Percentiles rank a stretch among this genome's conserved stretches.
Conservation (phyloP, 345 rosid species). For the Microcos paniculata region DNA sequence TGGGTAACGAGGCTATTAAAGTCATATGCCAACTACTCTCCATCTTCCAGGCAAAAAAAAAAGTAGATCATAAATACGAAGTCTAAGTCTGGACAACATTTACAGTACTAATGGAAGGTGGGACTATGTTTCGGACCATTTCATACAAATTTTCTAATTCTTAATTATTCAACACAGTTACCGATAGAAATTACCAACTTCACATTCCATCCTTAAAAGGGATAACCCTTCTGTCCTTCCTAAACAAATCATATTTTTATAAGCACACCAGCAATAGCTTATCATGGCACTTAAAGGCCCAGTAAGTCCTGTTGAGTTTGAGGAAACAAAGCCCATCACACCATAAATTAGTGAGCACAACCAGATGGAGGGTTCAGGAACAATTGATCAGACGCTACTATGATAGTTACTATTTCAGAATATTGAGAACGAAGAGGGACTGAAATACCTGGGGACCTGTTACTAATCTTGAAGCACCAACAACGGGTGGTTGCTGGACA, state of each 20-base stretch:
- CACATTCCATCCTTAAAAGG: neutral
- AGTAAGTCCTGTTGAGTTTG: neutral
- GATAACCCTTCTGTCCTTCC: neutral
- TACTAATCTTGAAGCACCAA: conserved; percentile 58
- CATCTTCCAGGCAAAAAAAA: neutral
- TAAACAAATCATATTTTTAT: neutral
- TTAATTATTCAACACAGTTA: neutral
- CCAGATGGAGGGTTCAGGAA: neutral
- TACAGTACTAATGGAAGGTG: neutral
- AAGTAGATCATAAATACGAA: neutral
- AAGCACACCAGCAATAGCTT: neutral
- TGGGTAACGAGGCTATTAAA: neutral
- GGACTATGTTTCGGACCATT: neutral
- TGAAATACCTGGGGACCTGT: conserved; percentile 83
- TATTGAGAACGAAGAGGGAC: neutral
- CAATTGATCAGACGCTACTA: neutral
- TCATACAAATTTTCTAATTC: neutral
- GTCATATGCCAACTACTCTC: neutral
- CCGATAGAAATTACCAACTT: neutral
- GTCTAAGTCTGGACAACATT: neutral
- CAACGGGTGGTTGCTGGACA: conserved; percentile 49
- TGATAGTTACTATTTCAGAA: neutral
- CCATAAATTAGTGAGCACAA: neutral
- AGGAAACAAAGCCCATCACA: neutral
- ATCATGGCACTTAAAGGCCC: neutral